Percentiles rank a stretch among this genome's conserved stretches.
phyloP scores from a whole-genome alignment of 371 early-diverging fungal species.

The Chytridium lagenaria region DNA sequence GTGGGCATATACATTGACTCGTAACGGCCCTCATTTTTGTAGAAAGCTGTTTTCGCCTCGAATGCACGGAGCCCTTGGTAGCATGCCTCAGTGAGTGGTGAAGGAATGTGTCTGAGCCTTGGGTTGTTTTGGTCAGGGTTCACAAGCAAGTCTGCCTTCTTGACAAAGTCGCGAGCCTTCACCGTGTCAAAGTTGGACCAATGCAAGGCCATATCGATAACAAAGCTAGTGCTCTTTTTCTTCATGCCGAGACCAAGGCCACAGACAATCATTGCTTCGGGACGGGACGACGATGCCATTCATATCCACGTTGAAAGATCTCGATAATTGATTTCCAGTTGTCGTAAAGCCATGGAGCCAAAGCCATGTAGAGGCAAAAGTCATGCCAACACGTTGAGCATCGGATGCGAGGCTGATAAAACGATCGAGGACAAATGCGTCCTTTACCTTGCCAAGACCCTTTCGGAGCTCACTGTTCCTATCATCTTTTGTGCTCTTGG shows the following conservation, averaged over 20 bases:
- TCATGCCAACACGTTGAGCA: neutral
- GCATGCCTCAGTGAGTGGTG: too few species aligned
- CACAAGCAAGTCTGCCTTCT: neutral
- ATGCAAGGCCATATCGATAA: neutral
- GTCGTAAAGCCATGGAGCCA: slow-evolving; percentile 3
- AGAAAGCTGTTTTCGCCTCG: too few species aligned
- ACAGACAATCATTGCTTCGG: neutral
- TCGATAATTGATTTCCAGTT: neutral
- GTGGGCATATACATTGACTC: too few species aligned
- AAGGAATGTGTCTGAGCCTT: too few species aligned
- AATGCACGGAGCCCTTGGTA: too few species aligned
- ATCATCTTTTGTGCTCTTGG: neutral
- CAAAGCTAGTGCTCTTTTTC: neutral
- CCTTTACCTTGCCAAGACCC: neutral
- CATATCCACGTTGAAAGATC: too few species aligned
- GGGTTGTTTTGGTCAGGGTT: too few species aligned
- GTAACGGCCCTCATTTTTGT: neutral
- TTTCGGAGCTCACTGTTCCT: neutral
- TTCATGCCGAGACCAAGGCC: neutral
- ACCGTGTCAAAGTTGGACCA: neutral
- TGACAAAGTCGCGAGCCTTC: neutral
- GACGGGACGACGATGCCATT: too few species aligned
- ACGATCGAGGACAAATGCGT: neutral
- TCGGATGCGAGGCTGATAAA: neutral
- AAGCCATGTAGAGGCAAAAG: neutral